Evolutionary conservation across 148 eudicot genomes (phyloP).

Genomic region (Vaccinium corymbosum): DNA sequence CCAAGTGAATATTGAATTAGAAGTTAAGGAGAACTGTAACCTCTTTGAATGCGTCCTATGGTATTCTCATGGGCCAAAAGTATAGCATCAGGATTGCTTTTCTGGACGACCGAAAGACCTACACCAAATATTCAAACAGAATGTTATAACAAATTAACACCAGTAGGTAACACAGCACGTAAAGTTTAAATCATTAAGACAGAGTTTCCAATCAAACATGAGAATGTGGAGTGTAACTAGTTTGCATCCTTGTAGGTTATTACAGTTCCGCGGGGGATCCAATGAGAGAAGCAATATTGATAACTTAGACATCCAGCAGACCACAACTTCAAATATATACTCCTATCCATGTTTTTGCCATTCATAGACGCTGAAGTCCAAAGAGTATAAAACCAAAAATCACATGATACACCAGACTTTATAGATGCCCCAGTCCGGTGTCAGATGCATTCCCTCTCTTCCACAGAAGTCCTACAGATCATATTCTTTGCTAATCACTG

Average conservation of each 20-base stretch:
- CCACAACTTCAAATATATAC: neutral
- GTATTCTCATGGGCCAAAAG: slow-evolving; percentile 87
- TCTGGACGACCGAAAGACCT: slow-evolving; percentile 87
- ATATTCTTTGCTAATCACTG: slow-evolving; percentile 3
- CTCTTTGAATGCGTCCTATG: slow-evolving; percentile 58
- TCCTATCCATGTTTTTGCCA: neutral
- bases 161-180: neutral
- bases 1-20: neutral
- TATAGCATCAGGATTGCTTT: slow-evolving; percentile 67
- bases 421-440: neutral
- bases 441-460: neutral
- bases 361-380: neutral
- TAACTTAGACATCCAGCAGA: neutral
- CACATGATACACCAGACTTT: neutral
- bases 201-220: neutral
- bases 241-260: neutral
- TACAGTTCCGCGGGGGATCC: neutral
- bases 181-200: neutral
- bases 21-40: slow-evolving; percentile 28
- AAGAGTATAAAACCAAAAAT: slow-evolving; percentile 1
- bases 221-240: neutral
- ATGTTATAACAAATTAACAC: slow-evolving; percentile 13
- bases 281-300: neutral
- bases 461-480: neutral
- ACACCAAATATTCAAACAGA: slow-evolving; percentile 26